These are phyloP conservation scores for Drosera spatulata DNA, from an alignment of 179 eudicot genomes.

Conservation along the genomic window DNA sequence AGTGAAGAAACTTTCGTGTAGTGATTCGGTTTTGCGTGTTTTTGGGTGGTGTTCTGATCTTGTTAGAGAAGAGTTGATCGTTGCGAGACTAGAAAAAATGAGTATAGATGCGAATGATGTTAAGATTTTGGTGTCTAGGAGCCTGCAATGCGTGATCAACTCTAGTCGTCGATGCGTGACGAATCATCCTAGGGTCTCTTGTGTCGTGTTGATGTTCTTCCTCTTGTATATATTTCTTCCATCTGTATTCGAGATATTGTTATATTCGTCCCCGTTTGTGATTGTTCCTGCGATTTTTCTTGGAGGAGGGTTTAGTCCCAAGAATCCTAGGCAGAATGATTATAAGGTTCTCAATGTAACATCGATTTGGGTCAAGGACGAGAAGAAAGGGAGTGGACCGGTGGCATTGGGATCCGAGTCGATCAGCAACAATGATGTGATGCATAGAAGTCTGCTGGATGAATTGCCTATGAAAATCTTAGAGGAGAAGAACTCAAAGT, in stretches of 20 bases:
- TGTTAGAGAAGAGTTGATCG: not conserved
- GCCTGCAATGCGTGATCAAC: slow-evolving; percentile 20
- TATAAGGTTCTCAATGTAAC: slow-evolving; percentile 2
- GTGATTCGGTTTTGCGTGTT: not conserved
- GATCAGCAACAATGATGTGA: slow-evolving; percentile 8
- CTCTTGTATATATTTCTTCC: slow-evolving; percentile 43
- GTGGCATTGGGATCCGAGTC: slow-evolving; percentile 9
- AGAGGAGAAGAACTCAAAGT: slow-evolving; percentile 14
- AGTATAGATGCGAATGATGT: slow-evolving; percentile 34
- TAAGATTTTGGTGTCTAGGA: slow-evolving; percentile 20
- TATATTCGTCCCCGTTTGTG: slow-evolving; percentile 34
- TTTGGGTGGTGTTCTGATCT: not conserved
- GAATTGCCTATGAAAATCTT: slow-evolving; percentile 24
- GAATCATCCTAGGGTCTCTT: slow-evolving; percentile 36
- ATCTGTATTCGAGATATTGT: slow-evolving; percentile 29
- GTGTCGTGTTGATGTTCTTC: slow-evolving; percentile 24
- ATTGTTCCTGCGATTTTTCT: slow-evolving; percentile 23
- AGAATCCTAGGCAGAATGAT: slow-evolving; percentile 11
- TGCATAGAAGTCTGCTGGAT: slow-evolving; percentile 23
- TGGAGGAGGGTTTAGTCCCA: slow-evolving; percentile 9
- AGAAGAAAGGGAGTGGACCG: slow-evolving; percentile 6
- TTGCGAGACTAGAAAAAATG: slow-evolving; percentile 20
- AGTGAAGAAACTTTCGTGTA: not conserved
- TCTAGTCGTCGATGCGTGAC: slow-evolving; percentile 24
- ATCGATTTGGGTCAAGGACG: not conserved